Evolutionary conservation across 345 rosid genomes (phyloP), one percentile per base, ranked within the genome.

Genomic region (Eucalyptus virginea): DNA sequence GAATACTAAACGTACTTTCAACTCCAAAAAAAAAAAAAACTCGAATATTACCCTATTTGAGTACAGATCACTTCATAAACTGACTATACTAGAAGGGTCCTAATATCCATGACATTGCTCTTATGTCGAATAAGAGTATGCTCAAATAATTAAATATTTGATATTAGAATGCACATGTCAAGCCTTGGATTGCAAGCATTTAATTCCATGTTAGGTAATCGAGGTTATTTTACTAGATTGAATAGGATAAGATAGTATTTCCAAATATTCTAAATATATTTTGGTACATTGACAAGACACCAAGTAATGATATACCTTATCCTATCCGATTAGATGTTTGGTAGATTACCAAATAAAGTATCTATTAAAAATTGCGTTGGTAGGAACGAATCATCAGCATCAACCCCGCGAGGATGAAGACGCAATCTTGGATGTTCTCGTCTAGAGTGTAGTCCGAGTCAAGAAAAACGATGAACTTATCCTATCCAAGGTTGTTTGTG

Each of bases 61-160:
- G 81, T 34, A 9, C 13, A 34, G 4, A 15, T 2, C 77, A n/a
- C 77, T 65, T 34, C 21, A 69, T 32, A 2, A 30, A 17, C 37
- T 0, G 6, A 17, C 42, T 34, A 32, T 5, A 3, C 4, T 15
- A 15, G 44, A 34, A 23, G 81, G 40, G 8, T 69, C 24, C 6
- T 9, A 9, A 9, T 34, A 34, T 69, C 44, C 6, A 21, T 34
- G 40, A 11, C 42, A 69, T 34, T 10, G 42, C 81, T 34, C 24
- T 32, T 32, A 15, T 21, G 44, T 69, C 4, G 2, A 18, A 0
- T 5, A 18, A 9, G 24, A 34, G 44, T 9, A 0, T 18, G 81
- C 44, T 34, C 5, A 0, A 9, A 18, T 69, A 9, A 18, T 9
- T 69, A 69, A 5, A 19, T 9, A 69, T 69, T 5, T 19, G 14